phyloP scores from a whole-genome alignment of 1,284 basidiomycete genomes.

The Abortiporus biennis region DNA sequence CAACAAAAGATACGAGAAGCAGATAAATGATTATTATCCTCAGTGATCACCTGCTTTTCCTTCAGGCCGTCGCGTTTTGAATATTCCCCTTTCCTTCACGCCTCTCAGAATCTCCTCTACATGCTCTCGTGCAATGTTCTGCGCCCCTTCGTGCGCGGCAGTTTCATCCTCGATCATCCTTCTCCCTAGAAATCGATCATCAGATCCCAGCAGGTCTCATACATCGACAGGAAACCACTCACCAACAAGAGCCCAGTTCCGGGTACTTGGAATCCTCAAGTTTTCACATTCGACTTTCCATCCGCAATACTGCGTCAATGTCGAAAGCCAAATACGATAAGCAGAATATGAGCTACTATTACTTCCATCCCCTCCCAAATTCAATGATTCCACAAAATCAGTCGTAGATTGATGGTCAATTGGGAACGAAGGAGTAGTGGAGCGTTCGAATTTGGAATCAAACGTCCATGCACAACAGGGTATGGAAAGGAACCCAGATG shows the following conservation, averaged over 20 bases:
- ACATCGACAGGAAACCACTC: conserved; percentile 24
- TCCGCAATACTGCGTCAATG: conserved; percentile 64
- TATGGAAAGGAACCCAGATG: conserved; percentile 81
- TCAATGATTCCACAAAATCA: conserved; percentile 43
- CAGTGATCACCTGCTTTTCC: conserved; percentile 52
- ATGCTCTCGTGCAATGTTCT: conserved; percentile 24
- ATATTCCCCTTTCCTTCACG: conserved; percentile 51
- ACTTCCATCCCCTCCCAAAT: conserved; percentile 51
- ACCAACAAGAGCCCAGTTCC: conserved; percentile 91
- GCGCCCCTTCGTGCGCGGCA: conserved; percentile 15
- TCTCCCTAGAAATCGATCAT: conserved; percentile 10
- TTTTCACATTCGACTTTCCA: conserved; percentile 86
- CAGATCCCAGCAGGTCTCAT: neutral
- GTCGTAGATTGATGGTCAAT: conserved; percentile 21
- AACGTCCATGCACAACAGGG: conserved; percentile 88
- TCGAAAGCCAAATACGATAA: conserved; percentile 81
- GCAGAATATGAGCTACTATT: conserved; percentile 65
- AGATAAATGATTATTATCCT: too few relatives aligned
- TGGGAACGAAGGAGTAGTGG: conserved; percentile 31
- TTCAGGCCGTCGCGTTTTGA: conserved; percentile 66
- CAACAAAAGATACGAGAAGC: too few relatives aligned
- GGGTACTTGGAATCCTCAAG: conserved; percentile 86
- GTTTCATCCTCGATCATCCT: conserved; percentile 12
- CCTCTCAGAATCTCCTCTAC: conserved; percentile 37
- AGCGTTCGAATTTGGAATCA: conserved; percentile 56